Evolutionary conservation across 2,329 filamentous ascomycete genomes (phyloP).

Genomic region (Bipolaris bicolor): DNA sequence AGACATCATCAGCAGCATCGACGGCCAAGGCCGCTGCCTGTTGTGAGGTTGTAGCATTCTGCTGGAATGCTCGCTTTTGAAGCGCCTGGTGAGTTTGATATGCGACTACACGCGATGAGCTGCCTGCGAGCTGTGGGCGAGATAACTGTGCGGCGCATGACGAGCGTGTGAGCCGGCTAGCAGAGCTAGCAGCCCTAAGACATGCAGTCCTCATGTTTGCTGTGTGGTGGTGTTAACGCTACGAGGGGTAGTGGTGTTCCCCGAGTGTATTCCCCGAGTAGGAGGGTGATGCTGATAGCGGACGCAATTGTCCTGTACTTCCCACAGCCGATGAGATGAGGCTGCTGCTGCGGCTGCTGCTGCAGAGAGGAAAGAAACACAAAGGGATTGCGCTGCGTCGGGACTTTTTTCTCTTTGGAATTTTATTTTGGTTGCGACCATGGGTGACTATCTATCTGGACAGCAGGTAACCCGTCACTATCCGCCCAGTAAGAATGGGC

Average conservation of each 20-base stretch:
- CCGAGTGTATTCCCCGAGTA: not conserved
- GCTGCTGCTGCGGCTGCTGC: not conserved
- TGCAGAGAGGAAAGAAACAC: constrained; percentile 1
- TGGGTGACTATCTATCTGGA: constrained; percentile 5
- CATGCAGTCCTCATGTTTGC: constrained; percentile 41
- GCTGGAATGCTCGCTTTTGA: constrained; percentile 34
- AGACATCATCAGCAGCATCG: constrained; percentile 38
- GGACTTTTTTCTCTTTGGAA: not conserved
- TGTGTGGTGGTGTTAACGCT: constrained; percentile 1
- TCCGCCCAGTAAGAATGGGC: constrained; percentile 15
- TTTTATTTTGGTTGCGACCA: not conserved
- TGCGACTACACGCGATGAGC: constrained; percentile 24
- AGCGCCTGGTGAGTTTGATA: constrained; percentile 23
- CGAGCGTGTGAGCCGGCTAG: constrained; percentile 33
- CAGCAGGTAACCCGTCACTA: constrained; percentile 21
- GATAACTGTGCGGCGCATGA: constrained; percentile 29
- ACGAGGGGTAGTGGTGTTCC: constrained; percentile 1
- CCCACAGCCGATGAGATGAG: not conserved
- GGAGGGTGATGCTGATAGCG: constrained; percentile 2
- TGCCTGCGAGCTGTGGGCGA: constrained; percentile 27
- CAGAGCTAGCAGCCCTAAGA: constrained; percentile 41
- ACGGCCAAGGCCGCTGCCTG: constrained; percentile 26
- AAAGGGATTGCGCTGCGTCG: constrained; percentile 9
- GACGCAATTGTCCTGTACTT: constrained; percentile 1
- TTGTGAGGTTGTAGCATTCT: constrained; percentile 24